These are phyloP conservation scores for Apiospora kogelbergensis DNA, from an alignment of 2,329 filamentous ascomycete genomes.

Conservation along the genomic window DNA sequence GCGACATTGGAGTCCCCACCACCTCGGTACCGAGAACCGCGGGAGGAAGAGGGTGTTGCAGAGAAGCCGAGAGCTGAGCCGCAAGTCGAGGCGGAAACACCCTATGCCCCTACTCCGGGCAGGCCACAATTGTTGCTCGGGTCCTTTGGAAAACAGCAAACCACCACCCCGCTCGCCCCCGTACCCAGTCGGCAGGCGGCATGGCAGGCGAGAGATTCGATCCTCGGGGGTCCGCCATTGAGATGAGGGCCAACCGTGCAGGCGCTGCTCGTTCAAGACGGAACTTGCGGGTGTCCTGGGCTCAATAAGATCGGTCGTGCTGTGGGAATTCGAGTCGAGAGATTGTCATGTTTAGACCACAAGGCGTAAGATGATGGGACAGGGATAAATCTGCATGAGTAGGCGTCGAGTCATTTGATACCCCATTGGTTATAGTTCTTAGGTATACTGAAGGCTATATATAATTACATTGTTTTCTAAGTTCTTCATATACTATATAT, in stretches of 20 bases:
- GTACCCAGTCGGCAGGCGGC: slow-evolving; percentile 24
- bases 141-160: slow-evolving; percentile 24
- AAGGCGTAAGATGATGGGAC: neutral
- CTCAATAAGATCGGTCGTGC: slow-evolving; percentile 14
- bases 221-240: slow-evolving; percentile 26
- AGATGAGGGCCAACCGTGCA: slow-evolving; percentile 19
- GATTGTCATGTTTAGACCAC: neutral
- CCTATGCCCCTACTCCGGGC: slow-evolving; percentile 31
- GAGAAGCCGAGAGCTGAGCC: slow-evolving; percentile 10
- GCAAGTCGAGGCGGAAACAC: slow-evolving; percentile 15
- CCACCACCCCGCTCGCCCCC: slow-evolving; percentile 32
- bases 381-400: neutral
- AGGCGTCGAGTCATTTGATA: neutral
- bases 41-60: slow-evolving; percentile 12
- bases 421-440: neutral
- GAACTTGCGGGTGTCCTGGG: slow-evolving; percentile 34
- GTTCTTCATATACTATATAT: neutral
- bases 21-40: neutral
- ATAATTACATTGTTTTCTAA: neutral
- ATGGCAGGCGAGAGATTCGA: slow-evolving; percentile 25
- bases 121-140: slow-evolving; percentile 30
- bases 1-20: slow-evolving; percentile 5
- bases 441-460: neutral
- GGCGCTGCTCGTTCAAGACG: slow-evolving; percentile 20
- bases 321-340: neutral